phyloP scores from a whole-genome alignment of 208 protist genomes.

The Leishmania arabica region DNA sequence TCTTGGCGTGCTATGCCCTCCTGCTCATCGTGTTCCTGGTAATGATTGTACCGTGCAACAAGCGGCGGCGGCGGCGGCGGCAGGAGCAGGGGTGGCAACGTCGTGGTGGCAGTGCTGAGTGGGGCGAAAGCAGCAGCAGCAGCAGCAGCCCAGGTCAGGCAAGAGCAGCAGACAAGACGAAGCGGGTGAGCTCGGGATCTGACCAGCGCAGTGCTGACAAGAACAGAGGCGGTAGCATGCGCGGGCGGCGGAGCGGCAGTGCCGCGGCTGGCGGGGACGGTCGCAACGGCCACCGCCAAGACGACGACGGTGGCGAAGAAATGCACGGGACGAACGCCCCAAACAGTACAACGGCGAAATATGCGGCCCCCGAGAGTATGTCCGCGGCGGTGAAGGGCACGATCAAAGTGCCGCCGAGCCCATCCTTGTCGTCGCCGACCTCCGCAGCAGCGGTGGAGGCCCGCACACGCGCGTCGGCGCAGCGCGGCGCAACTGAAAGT shows the following conservation, averaged over 20 bases:
- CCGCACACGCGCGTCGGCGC: background rate
- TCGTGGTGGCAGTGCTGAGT: background rate
- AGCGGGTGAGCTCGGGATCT: background rate
- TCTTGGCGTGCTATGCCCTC: conserved; percentile 35
- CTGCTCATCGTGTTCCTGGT: conserved; percentile 34
- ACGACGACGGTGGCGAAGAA: background rate
- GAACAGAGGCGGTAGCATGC: background rate
- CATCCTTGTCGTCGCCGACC: too few species aligned
- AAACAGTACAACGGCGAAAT: background rate
- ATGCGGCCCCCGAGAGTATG: too few species aligned
- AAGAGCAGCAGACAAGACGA: background rate
- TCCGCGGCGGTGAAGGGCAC: too few species aligned
- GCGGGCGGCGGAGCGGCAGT: background rate
- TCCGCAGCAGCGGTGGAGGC: background rate
- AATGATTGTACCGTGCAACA: conserved; percentile 40
- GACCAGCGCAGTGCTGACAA: background rate
- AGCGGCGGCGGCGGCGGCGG: conserved; percentile 5
- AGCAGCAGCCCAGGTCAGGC: background rate
- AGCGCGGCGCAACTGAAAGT: background rate
- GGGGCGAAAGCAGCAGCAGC: background rate
- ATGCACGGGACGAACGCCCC: background rate
- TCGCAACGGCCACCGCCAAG: background rate
- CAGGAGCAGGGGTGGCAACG: background rate
- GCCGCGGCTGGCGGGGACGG: background rate
- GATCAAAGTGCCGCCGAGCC: too few species aligned